These are phyloP conservation scores for Colletotrichum musicola DNA, from an alignment of 2,329 filamentous ascomycete species.

Conservation along the genomic window DNA sequence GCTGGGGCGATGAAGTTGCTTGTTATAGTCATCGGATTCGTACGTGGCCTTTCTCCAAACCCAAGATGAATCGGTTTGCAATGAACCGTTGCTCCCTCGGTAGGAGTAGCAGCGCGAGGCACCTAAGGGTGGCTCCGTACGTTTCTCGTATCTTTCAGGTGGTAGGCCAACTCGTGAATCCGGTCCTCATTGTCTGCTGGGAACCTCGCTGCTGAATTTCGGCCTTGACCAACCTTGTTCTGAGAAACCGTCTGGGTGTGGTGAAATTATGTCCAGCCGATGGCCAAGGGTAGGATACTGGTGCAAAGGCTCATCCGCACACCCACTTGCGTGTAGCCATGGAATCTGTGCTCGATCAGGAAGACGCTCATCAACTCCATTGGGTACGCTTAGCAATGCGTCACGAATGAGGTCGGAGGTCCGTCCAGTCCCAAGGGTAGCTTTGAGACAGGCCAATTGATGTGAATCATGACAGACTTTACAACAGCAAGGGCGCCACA, in stretches of 20 bases:
- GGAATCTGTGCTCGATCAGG: not conserved
- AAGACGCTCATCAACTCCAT: constrained; percentile 6
- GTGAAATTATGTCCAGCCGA: not conserved
- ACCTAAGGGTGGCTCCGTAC: not conserved
- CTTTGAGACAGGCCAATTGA: constrained; percentile 46
- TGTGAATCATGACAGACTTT: constrained; percentile 68
- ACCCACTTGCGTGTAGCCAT: not conserved
- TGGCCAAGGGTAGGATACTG: not conserved
- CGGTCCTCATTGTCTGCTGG: not conserved
- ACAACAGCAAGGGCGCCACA: constrained; percentile 79
- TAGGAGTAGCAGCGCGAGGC: not conserved
- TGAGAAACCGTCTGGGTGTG: not conserved
- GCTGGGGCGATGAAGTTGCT: too few relatives aligned
- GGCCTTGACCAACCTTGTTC: too few relatives aligned
- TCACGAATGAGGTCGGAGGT: constrained; percentile 51
- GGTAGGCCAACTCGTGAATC: not conserved
- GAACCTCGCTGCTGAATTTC: not conserved
- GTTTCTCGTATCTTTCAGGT: not conserved
- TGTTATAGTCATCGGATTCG: too few relatives aligned
- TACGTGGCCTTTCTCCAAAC: too few relatives aligned
- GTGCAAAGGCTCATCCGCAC: not conserved
- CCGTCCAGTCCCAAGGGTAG: constrained; percentile 46
- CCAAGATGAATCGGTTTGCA: too few relatives aligned
- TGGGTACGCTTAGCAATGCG: constrained; percentile 53
- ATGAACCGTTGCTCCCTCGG: not conserved